phyloP scores from a whole-genome alignment of 1,284 basidiomycete genomes.

The Entoloma clypeatum region DNA sequence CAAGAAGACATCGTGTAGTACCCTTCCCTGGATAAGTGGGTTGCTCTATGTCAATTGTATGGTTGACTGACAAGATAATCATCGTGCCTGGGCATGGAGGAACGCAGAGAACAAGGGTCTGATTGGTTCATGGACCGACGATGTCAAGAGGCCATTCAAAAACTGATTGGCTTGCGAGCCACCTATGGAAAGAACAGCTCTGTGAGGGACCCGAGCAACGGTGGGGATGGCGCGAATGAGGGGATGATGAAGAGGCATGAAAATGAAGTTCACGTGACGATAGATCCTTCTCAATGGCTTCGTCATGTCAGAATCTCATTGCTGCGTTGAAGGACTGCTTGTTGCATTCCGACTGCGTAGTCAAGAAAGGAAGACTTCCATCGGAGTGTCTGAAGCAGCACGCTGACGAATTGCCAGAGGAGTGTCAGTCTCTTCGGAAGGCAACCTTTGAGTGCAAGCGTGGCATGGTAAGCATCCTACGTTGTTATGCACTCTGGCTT shows the following conservation, averaged over 20 bases:
- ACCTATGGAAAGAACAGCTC: slow-evolving; percentile 70
- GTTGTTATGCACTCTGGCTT: slow-evolving; percentile 2
- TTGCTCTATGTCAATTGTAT: slow-evolving; percentile 13
- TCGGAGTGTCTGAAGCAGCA: slow-evolving; percentile 78
- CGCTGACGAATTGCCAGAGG: slow-evolving; percentile 66
- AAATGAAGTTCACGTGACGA: slow-evolving; percentile 10
- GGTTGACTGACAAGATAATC: slow-evolving; percentile 14
- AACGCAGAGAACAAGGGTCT: slow-evolving; percentile 76
- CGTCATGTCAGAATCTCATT: slow-evolving; percentile 72
- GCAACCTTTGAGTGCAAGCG: slow-evolving; percentile 86
- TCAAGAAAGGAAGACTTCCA: slow-evolving; percentile 66
- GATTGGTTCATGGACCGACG: slow-evolving; percentile 48
- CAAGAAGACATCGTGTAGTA: slow-evolving; percentile 86
- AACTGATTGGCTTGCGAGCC: slow-evolving; percentile 85
- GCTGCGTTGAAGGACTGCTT: slow-evolving; percentile 76
- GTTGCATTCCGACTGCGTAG: slow-evolving; percentile 78
- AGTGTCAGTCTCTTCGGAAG: slow-evolving; percentile 69
- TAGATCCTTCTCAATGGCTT: slow-evolving; percentile 51
- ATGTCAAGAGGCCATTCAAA: slow-evolving; percentile 82
- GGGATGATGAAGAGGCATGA: slow-evolving; percentile 36
- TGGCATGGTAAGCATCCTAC: slow-evolving; percentile 67
- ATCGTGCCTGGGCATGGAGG: slow-evolving; percentile 78
- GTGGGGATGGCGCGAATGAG: slow-evolving; percentile 52
- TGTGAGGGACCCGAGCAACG: slow-evolving; percentile 57
- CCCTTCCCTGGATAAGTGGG: slow-evolving; percentile 64